Conservation (phyloP, 2,329 filamentous ascomycete genomes). For the Dothistroma septosporum region DNA sequence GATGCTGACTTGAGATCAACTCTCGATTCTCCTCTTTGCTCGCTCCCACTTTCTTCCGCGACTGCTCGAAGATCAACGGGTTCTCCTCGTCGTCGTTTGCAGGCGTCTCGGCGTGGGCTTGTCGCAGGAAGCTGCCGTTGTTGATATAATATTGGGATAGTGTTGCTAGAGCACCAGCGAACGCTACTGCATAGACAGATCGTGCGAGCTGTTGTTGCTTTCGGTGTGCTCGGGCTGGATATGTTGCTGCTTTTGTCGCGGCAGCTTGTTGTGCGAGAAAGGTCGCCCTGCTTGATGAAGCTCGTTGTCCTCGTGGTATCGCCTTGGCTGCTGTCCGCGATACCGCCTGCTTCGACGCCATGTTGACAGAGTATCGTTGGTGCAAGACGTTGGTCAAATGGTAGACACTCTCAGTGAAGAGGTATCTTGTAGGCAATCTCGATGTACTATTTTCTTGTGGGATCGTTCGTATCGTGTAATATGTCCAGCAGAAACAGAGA, state of each 20-base stretch:
- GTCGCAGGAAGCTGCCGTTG: conserved; percentile 37
- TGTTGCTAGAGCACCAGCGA: conserved; percentile 43
- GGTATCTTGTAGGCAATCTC: conserved; percentile 1
- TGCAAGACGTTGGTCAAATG: background rate
- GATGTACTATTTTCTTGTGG: background rate
- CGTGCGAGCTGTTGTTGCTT: conserved; percentile 46
- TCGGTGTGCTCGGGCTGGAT: conserved; percentile 37
- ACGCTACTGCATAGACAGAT: conserved; percentile 41
- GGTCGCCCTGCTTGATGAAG: conserved; percentile 22
- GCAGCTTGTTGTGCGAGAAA: conserved; percentile 24
- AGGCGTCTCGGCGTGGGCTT: conserved; percentile 49
- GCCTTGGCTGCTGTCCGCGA: conserved; percentile 20
- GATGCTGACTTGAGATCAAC: conserved; percentile 75
- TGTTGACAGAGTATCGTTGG: background rate
- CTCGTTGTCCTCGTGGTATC: conserved; percentile 14
- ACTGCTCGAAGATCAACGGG: conserved; percentile 65
- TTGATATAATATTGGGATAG: conserved; percentile 43
- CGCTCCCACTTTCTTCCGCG: conserved; percentile 49
- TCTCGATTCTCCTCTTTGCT: conserved; percentile 71
- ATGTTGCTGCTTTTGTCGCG: conserved; percentile 25
- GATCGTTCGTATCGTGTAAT: background rate
- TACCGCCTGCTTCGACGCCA: conserved; percentile 22
- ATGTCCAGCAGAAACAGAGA: background rate
- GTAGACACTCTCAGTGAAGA: conserved; percentile 10
- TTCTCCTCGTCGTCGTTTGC: conserved; percentile 42